Base-by-base conservation (phyloP, 83 land plant genomes). In the Thuja plicata region DNA sequence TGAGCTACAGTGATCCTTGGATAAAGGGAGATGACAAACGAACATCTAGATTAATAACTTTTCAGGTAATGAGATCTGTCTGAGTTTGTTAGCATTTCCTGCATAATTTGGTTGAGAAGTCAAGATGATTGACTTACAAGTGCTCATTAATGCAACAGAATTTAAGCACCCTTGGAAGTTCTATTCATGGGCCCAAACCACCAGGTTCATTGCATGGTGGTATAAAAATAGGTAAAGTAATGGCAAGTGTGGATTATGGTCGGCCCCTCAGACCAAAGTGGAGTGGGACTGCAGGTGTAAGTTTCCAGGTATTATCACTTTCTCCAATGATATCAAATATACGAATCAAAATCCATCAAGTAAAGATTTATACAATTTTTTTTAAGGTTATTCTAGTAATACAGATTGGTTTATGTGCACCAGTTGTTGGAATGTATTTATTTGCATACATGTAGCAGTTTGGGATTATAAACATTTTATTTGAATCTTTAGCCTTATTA, bases 1-100 rank as follows among this genome's bases (percentile, higher is more conserved):
- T 98, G 85, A 98, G 96, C 87, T 97, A 95, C 90, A 98, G 96
- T 35, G 99, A 98, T 86, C 99, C 99, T 7, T 98, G 99, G 99
- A 95, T 98, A 92, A 97, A 97, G 89, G 99, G 99, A 77, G 99
- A 98, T 93, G 97, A 98, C 81, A 98, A 98, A 86, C 91, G 99
- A 54, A 98, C 99, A 55, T 97, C 99, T 41, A 91, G 98, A 79
- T 89, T 97, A 77, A 94, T 98, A 34, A 96, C 91, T 90, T 81
- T 98, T 88, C 99, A 98, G 98, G 99, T 97, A 78, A 50, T 85
- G 11, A 87, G 46, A 13, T 62, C 77, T 70, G 32, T 11, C 30
- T 66, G 21, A 66, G 10, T 32, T 85, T 85, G 62, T 85, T 85
- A 17, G 37, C 62, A 85, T 32, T 16, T 52, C 34, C 38, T 35